Conservation (phyloP, 371 early-diverging fungal species). For the Nematocida parisii region DNA sequence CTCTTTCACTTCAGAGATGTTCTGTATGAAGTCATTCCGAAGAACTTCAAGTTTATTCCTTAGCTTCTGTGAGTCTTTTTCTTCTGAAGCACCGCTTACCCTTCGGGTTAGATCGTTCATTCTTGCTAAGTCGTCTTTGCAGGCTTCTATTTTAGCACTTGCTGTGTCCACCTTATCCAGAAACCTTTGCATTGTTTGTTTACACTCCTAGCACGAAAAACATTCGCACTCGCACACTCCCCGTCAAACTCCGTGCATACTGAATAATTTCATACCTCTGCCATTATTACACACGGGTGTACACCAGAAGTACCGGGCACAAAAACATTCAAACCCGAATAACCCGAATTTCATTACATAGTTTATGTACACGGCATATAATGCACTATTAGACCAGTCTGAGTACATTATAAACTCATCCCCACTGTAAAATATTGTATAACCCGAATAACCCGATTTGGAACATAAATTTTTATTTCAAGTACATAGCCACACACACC, state of each 20-base stretch:
- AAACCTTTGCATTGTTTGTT: conserved; percentile 62
- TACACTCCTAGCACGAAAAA: background rate
- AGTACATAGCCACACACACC: too few species aligned
- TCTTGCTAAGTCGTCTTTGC: conserved; percentile 34
- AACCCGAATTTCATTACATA: too few species aligned
- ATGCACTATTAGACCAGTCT: too few species aligned
- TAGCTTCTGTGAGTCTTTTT: conserved; percentile 59
- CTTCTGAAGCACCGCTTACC: conserved; percentile 62
- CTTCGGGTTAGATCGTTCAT: conserved; percentile 52
- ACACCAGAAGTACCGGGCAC: too few species aligned
- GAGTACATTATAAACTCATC: too few species aligned
- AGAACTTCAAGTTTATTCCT: conserved; percentile 56
- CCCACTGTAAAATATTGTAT: too few species aligned
- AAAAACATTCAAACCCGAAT: too few species aligned
- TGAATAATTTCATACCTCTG: too few species aligned
- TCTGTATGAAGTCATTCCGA: conserved; percentile 58
- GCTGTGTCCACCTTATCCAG: conserved; percentile 51
- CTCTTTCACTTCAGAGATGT: conserved; percentile 34
- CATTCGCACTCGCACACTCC: background rate
- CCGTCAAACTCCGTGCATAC: background rate
- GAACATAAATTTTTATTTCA: too few species aligned
- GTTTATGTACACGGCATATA: too few species aligned
- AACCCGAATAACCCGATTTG: too few species aligned
- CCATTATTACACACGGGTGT: too few species aligned
- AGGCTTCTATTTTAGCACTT: conserved; percentile 50